phyloP scores from a whole-genome alignment of 1,284 basidiomycete genomes.

The Meira nashicola region DNA sequence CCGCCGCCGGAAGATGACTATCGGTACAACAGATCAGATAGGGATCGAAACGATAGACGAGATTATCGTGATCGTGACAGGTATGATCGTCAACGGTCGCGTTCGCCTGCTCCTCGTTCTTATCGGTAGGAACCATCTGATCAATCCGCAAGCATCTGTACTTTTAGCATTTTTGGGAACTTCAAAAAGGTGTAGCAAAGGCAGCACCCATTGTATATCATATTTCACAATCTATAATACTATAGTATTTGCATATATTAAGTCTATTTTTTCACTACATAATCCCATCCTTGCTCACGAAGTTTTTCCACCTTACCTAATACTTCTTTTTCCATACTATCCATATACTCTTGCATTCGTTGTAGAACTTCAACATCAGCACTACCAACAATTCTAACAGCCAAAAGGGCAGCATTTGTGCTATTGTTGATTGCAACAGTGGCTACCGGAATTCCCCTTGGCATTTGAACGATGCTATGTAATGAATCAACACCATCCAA shows the following conservation, averaged over 20 bases:
- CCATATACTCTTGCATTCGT: conserved; percentile 73
- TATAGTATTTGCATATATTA: no score
- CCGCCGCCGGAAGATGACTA: conserved; percentile 7
- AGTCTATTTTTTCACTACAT: conserved; percentile 33
- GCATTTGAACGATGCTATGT: conserved; percentile 98
- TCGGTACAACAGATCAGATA: conserved; percentile 3
- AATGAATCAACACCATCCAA: conserved; percentile 94
- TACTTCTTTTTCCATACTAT: conserved; percentile 74
- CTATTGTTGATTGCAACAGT: conserved; percentile 96
- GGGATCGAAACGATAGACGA: conserved; percentile 9
- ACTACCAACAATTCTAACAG: conserved; percentile 74
- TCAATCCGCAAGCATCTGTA: no score
- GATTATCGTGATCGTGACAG: conserved; percentile 5
- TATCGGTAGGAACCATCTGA: no score
- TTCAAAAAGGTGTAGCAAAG: no score
- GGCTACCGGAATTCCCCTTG: conserved; percentile 92
- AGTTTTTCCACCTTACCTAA: conserved; percentile 74
- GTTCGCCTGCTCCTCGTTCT: conserved; percentile 1
- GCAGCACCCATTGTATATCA: no score
- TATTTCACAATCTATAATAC: no score
- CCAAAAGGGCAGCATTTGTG: conserved; percentile 86
- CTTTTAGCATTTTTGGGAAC: no score
- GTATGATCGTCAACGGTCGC: conserved; percentile 3
- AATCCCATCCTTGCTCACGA: conserved; percentile 76
- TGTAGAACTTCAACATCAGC: conserved; percentile 66